Evolutionary conservation across 2,329 filamentous ascomycete genomes (phyloP), one percentile per base, ranked within the genome.

Genomic region (Pseudocercospora fuligena): DNA sequence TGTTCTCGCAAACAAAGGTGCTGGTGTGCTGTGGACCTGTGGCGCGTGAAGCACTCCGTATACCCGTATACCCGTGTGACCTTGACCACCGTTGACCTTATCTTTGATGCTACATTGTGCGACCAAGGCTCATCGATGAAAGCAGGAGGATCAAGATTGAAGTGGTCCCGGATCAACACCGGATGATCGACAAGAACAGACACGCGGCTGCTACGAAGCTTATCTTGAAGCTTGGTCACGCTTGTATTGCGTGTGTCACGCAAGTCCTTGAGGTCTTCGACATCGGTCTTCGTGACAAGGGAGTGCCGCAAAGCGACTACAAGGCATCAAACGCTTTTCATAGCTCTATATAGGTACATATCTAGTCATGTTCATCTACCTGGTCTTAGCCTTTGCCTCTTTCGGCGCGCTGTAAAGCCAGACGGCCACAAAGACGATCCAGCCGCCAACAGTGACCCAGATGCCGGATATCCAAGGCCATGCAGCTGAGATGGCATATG

Each of bases 381-480:
- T 67, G 46, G 68, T 72, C 68, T 72, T 72, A 40, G 62, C 64
- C 70, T 79, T 81, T 76, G 83, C 63, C 68, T 73, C 67, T 61
- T 81, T 78, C 9, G 90, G 89, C 71, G 86, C 88, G 74, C 87
- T 89, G 78, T 88, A 99, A 80, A 99, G 84, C 95, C 95, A 99
- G 40, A 98, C 75, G 14, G 89, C 88, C 61, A 93, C 92, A 81
- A 99, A 98, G 0, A 84, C 88, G 69, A 98, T 71, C 87, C 94
- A 99, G 7, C 93, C 95, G 11, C 84, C 85, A 63, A 97, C 87
- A 1, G 96, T 97, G 59, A 90, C 90, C 78, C 87, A 91, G 67
- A 98, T 92, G 66, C 95, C 94, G 0, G 90, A 86, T 76, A 99
- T 92, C 92, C 94, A 98, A 11, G 94, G 93, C 92, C 93, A 98